A percentile compares a stretch with the other conserved stretches of the same genome.
phyloP scores from a whole-genome alignment of 2,329 filamentous ascomycete species.

The Penicillium sp. region DNA sequence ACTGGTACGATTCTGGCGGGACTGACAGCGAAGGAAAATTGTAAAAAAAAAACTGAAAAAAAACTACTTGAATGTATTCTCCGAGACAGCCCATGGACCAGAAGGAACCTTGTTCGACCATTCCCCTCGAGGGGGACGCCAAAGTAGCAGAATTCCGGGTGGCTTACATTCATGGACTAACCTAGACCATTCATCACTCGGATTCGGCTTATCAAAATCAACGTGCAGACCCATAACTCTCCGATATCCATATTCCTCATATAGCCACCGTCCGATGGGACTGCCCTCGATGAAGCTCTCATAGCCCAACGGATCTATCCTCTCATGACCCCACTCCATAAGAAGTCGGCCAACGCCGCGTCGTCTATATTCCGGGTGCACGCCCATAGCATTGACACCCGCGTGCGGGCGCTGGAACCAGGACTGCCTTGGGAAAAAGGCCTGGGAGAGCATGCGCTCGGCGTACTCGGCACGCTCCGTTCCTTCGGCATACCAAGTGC shows the following conservation, averaged over 20 bases:
- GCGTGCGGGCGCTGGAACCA: slow-evolving; percentile 20
- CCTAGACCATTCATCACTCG: slow-evolving; percentile 22
- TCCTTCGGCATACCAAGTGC: slow-evolving; percentile 22
- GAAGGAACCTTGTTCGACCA: slow-evolving; percentile 19
- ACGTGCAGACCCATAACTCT: slow-evolving; percentile 16
- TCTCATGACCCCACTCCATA: slow-evolving; percentile 23
- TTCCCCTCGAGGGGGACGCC: slow-evolving; percentile 20
- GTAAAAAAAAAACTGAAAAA: too few species aligned
- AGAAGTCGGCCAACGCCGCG: slow-evolving; percentile 18
- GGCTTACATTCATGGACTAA: slow-evolving; percentile 19
- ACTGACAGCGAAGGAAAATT: too few species aligned
- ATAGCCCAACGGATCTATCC: slow-evolving; percentile 19
- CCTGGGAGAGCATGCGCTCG: slow-evolving; percentile 10
- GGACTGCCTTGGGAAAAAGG: slow-evolving; percentile 13
- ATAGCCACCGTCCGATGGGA: slow-evolving; percentile 20
- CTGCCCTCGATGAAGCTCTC: slow-evolving; percentile 23
- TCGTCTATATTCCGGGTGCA: slow-evolving; percentile 18
- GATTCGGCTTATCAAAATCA: slow-evolving; percentile 16
- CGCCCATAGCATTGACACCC: slow-evolving; percentile 21
- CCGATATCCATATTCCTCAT: slow-evolving; percentile 21
- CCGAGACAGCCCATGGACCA: slow-evolving; percentile 22
- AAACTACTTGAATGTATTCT: slow-evolving; percentile 12
- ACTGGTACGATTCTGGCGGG: too few species aligned
- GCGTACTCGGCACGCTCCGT: slow-evolving; percentile 20
- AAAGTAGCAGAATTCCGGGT: slow-evolving; percentile 21